Base-by-base conservation (phyloP, 768 basidiomycete species). In the Agaricus blazei region DNA sequence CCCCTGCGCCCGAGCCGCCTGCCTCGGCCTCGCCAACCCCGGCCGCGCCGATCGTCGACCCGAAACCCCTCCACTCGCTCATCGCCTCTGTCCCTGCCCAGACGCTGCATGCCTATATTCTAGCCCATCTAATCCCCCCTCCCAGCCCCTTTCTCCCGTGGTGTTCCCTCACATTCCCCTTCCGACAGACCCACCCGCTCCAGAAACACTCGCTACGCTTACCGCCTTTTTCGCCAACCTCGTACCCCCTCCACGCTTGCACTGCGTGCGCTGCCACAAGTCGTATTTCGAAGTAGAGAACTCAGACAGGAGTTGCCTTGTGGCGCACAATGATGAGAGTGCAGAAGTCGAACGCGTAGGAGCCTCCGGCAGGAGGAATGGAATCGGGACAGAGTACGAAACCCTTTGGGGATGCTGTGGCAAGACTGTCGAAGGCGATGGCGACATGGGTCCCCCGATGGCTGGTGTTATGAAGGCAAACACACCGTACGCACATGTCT, bases 401-500 rank as follows among this genome's bases (percentile, higher is more conserved):
- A 76, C 89, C 0, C 70, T 84, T 1, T 92, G 82, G 80, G 81
- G 79, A 2, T 92, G 90, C 69, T 92, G 89, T 66, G 85, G 80
- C 7, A 74, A 78, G 63, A 84, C 80, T 0, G 84, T 83, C 5
- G 84, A 88, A 26, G 89, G 89, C 0, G 83, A 86, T 59, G 89
- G 90, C 1, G 85, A 88, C 58, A 85, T 86, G 71, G 89, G 89
- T 0, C 89, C 90, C 90, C 89, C 1, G 87, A 90, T 64, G 90
- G 89, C 1, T 92, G 88, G 88, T 92, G 89, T 63, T 91, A 90
- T 62, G 88, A 91, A 66, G 89, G 89, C 3, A 80, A 77, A 66
- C 89, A 92, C 66, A 90, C 89, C 7, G 84, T 85, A 49, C 58
- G 82, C 77, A 43, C 23, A 37, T 34, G 26, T 51, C 43, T 36